These are phyloP conservation scores for Trichoderma breve DNA, from an alignment of 2,329 filamentous ascomycete genomes.

Conservation along the genomic window DNA sequence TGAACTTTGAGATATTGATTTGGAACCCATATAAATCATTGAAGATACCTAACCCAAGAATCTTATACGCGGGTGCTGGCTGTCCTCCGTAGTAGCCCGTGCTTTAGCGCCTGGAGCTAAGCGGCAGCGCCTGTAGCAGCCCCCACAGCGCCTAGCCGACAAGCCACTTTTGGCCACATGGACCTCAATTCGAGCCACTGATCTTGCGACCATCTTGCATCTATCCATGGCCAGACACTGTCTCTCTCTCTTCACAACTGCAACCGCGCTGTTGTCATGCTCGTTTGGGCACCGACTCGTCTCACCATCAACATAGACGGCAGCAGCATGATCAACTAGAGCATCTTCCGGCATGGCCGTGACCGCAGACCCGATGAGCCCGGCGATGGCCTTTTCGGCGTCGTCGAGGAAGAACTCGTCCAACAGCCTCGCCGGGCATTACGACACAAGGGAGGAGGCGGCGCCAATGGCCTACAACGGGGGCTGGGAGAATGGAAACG, in stretches of 20 bases:
- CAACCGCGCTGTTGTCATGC: background rate
- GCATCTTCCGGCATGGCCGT: conserved; percentile 26
- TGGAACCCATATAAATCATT: background rate
- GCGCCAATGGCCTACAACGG: background rate
- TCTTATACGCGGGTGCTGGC: no score
- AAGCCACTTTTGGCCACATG: conserved; percentile 16
- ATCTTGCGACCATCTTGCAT: background rate
- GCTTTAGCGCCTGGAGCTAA: background rate
- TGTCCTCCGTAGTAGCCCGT: background rate
- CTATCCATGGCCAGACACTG: background rate
- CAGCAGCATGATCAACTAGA: conserved; percentile 10
- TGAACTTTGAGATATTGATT: background rate
- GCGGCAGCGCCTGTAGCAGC: background rate
- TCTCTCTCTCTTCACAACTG: background rate
- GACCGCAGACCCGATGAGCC: conserved; percentile 26
- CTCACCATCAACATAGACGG: background rate
- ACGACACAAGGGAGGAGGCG: background rate
- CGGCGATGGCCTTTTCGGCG: conserved; percentile 21
- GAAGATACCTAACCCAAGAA: no score
- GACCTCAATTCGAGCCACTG: background rate
- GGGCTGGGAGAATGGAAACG: background rate
- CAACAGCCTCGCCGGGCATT: background rate
- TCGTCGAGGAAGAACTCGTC: conserved; percentile 4
- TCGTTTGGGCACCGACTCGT: background rate
- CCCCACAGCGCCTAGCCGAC: background rate